Base-by-base conservation (phyloP, 1,284 basidiomycete species). In the Ceratobasidium theobromae region DNA sequence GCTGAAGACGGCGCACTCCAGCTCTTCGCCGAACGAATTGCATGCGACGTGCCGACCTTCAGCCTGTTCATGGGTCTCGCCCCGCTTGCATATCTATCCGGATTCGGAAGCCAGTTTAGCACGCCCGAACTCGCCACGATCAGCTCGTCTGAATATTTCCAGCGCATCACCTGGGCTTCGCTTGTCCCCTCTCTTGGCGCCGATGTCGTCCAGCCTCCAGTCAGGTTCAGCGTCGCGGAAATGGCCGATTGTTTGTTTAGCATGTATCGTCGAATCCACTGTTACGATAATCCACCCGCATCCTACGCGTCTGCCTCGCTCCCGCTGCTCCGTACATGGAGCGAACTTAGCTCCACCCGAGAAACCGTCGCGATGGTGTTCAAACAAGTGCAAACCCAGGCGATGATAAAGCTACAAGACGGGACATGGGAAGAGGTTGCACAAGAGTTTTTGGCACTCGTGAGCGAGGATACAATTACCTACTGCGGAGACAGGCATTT, bases 221-320 rank as follows among this genome's bases (percentile, higher is more conserved):
- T 16, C 21, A 21, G 6, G 9, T 52, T 18, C 30, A 49, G 33
- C 16, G 38, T 18, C 12, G n/a, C 3, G 5, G 60, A 64, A 14
- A 21, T 64, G 1, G 48, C 60, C 28, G 40, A 64, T 4, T 16
- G 28, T 21, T 28, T 64, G 14, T 51, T 35, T 14, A 27, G 18
- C 8, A 30, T 64, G 14, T 64, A 64, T 32, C 25, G 25, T 9
- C 23, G 48, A 18, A 64, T 64, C 48, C 51, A 52, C 40, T 40
- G 25, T 9, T 49, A 41, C 30, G 60, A 64, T 14, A 45, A 52
- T 14, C 16, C 25, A 1, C 60, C 38, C 12, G 35, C 41, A n/a
- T 30, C 43, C 30, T 52, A 30, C 30, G 30, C 8, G 5, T 23
- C 46, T 25, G 28, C 35, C 16, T 23, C 58, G 6, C 4, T 49